Evolutionary conservation across 2,329 filamentous ascomycete species (phyloP).

Genomic region (Pseudocercospora vitis): DNA sequence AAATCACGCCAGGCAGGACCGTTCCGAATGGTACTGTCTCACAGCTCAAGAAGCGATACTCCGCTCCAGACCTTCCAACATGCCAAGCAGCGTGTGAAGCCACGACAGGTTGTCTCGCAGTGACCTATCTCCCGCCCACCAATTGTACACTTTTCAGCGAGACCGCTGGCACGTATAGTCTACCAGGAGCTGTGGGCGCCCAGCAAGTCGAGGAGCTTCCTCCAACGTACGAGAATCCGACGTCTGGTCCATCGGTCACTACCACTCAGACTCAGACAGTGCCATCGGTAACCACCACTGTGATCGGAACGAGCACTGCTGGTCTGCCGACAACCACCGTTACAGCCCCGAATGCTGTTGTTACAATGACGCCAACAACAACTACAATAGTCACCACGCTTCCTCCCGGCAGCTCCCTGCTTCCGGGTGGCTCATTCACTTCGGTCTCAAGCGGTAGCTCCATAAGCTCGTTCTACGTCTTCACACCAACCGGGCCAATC

Average conservation of each 20-base stretch:
- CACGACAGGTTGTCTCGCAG: slow-evolving; percentile 31
- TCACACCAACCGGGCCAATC: slow-evolving; percentile 19
- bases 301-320: slow-evolving; percentile 4
- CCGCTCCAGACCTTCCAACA: slow-evolving; percentile 18
- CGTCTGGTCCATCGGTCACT: neutral
- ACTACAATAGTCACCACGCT: slow-evolving; percentile 22
- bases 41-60: slow-evolving; percentile 13
- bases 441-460: slow-evolving; percentile 23
- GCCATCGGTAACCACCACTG: slow-evolving; percentile 22
- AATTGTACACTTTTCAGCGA: slow-evolving; percentile 35
- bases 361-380: slow-evolving; percentile 11
- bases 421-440: slow-evolving; percentile 24
- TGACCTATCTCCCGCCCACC: slow-evolving; percentile 30
- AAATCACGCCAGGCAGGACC: neutral
- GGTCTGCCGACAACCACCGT: slow-evolving; percentile 4
- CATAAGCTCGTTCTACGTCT: slow-evolving; percentile 27
- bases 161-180: slow-evolving; percentile 28
- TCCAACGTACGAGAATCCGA: slow-evolving; percentile 5
- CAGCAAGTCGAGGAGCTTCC: slow-evolving; percentile 14
- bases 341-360: neutral
- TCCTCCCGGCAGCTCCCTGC: too few species aligned
- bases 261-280: slow-evolving; percentile 10
- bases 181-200: slow-evolving; percentile 29
- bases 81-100: slow-evolving; percentile 29
- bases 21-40: neutral